Evolutionary conservation across 176 grass and related monocot species (phyloP).

Genomic region (Rhynchospora breviuscula): DNA sequence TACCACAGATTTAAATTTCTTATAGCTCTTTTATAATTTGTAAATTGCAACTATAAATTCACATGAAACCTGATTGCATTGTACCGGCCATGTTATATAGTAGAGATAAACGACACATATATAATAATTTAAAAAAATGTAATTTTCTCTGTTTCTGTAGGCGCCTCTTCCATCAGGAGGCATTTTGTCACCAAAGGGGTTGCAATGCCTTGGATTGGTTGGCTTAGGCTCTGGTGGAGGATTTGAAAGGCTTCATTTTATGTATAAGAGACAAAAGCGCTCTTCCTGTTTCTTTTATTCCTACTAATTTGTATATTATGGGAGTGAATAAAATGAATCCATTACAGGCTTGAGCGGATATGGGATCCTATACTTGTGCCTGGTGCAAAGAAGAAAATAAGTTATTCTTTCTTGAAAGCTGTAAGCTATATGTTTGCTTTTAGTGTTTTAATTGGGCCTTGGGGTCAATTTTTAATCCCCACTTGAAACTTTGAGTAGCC

Average conservation of each 20-base stretch:
- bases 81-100: not conserved
- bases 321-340: not conserved
- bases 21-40: not conserved
- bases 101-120: not conserved
- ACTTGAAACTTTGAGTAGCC: not conserved
- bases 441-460: not conserved
- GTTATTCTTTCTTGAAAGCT: slow-evolving; percentile 87
- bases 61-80: not conserved
- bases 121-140: not conserved
- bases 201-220: slow-evolving; percentile 75
- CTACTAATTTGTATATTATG: not conserved
- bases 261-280: slow-evolving; percentile 60
- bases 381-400: slow-evolving; percentile 62
- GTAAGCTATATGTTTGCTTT: slow-evolving; percentile 33
- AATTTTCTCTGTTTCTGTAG: slow-evolving; percentile 34
- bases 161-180: slow-evolving; percentile 79
- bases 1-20: not conserved
- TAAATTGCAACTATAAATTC: not conserved
- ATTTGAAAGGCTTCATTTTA: slow-evolving; percentile 88
- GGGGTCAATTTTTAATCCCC: not conserved
- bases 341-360: slow-evolving; percentile 72
- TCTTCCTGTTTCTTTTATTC: not conserved
- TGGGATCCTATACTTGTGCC: slow-evolving; percentile 93
- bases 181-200: slow-evolving; percentile 77
- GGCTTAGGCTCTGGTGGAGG: slow-evolving; percentile 78